Conservation (phyloP, 2,329 filamentous ascomycete species). For the Metarhizium rileyi region DNA sequence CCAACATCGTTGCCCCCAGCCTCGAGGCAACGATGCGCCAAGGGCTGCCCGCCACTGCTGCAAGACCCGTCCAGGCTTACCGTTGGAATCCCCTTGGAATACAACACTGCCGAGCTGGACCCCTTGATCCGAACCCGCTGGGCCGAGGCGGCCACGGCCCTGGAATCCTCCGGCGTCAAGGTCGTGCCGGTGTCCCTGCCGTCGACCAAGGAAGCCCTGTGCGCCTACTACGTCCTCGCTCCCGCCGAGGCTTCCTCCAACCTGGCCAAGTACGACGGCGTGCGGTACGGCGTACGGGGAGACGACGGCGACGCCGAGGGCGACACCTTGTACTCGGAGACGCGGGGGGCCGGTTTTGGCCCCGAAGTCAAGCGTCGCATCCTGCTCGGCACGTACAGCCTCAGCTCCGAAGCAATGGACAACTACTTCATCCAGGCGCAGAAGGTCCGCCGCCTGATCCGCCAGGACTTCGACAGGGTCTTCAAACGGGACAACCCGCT, state of each 20-base stretch:
- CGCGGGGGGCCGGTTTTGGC: constrained; percentile 68
- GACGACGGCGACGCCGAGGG: constrained; percentile 42
- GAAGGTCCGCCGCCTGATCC: constrained; percentile 72
- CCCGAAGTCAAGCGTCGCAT: constrained; percentile 80
- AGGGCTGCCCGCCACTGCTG: constrained; percentile 14
- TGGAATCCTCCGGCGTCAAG: constrained; percentile 57
- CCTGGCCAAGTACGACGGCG: constrained; percentile 90
- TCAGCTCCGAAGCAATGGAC: constrained; percentile 83
- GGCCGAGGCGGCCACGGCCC: constrained; percentile 46
- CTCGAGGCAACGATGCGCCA: constrained; percentile 43
- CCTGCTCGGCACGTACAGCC: constrained; percentile 77
- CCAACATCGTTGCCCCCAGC: constrained; percentile 57
- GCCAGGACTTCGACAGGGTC: constrained; percentile 73
- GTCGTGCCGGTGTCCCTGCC: constrained; percentile 73
- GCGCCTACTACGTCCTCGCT: constrained; percentile 91
- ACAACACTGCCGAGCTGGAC: constrained; percentile 77
- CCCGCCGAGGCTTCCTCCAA: constrained; percentile 95
- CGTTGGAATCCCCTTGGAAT: constrained; percentile 60
- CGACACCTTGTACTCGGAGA: constrained; percentile 64
- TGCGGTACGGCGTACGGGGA: constrained; percentile 70
- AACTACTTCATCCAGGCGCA: constrained; percentile 97
- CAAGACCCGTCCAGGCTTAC: constrained; percentile 26
- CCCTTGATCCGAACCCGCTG: constrained; percentile 61
- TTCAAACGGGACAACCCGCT: constrained; percentile 66
- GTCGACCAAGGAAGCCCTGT: constrained; percentile 73